Conservation (phyloP, 2,329 filamentous ascomycete species). For the Nemania sp. region DNA sequence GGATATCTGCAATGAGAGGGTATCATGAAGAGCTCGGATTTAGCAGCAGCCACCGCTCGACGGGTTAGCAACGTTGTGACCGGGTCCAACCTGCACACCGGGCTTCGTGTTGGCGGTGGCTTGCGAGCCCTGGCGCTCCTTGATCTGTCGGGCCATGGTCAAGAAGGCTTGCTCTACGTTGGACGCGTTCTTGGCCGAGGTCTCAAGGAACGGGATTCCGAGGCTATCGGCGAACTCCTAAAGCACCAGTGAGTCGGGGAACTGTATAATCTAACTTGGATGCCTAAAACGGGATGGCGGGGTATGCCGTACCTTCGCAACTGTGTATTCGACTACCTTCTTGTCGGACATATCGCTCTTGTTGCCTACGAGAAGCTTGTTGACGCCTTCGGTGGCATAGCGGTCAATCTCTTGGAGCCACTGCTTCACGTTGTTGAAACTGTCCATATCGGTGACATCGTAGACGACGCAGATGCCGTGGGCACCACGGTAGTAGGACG, state of each 20-base stretch:
- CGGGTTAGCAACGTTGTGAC: constrained; percentile 88
- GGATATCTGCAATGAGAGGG: constrained; percentile 32
- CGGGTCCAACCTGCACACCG: constrained; percentile 92
- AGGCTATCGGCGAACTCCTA: constrained; percentile 99
- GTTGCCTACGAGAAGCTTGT: constrained; percentile 99
- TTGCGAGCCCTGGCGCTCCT: constrained; percentile 98
- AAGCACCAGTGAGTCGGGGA: constrained; percentile 24
- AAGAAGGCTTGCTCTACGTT: constrained; percentile 99
- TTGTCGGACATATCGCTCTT: constrained; percentile 99
- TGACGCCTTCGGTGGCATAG: constrained; percentile 98
- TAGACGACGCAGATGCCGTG: constrained; percentile 99
- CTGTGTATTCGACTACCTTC: constrained; percentile 99
- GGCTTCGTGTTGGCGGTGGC: constrained; percentile 97
- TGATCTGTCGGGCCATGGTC: constrained; percentile 99
- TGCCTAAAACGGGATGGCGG: constrained; percentile 4
- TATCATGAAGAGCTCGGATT: constrained; percentile 40
- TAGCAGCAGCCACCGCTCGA: constrained; percentile 91
- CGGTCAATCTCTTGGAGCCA: constrained; percentile 99
- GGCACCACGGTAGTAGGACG: constrained; percentile 98
- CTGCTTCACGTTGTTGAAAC: constrained; percentile 99
- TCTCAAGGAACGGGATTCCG: constrained; percentile 99
- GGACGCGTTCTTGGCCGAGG: constrained; percentile 98
- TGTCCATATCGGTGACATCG: constrained; percentile 99
- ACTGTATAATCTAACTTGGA: neutral
- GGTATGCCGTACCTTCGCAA: constrained; percentile 77